Evolutionary conservation across 257 asterid species (phyloP), one percentile per base, ranked within the genome.

Genomic region (Solanum gandarillasii): DNA sequence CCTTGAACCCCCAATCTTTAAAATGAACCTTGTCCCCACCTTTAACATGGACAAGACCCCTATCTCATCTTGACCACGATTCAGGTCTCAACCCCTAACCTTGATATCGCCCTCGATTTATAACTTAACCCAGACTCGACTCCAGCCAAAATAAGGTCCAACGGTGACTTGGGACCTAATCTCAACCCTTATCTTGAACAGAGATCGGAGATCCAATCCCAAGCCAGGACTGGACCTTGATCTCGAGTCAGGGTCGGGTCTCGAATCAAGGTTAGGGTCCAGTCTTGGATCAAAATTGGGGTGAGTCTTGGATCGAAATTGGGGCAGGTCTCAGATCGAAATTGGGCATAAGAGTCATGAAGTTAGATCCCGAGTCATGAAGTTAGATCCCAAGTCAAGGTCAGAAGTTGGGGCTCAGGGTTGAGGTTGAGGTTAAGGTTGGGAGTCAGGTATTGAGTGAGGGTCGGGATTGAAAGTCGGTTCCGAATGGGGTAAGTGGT

Each of bases 231-330:
- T 12, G 16, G 4, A 65, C 8, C 72, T 65, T 65, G 2, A n/a
- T n/a, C 18, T 62, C 7, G 3, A 62, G 16, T 25, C 0, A 0
- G 6, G 34, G 4, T 25, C 1, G 3, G 1, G 16, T n/a, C 12
- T 12, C 2, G 0, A 25, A 67, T 67, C 4, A 5, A 27, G 21
- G 18, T 67, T 5, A 25, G 1, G 2, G 4, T 65, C 72, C 0
- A 65, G 4, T n/a, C 8, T 67, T 25, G 1, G 4, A 27, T 67
- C 3, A 0, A 27, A 27, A 12, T 23, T 60, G 9, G 70, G 12
- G 23, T 3, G 4, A 3, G 16, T 9, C 7, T 65, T 5, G 4
- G 4, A 25, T 65, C 0, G 7, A 25, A 25, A 5, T 11, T 41
- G 5, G 48, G 48, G 46, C 10, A 8, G 3, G 3, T 38, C 41